phyloP scores from a whole-genome alignment of 2,329 filamentous ascomycete species.

The Phyllosticta ampelicida region DNA sequence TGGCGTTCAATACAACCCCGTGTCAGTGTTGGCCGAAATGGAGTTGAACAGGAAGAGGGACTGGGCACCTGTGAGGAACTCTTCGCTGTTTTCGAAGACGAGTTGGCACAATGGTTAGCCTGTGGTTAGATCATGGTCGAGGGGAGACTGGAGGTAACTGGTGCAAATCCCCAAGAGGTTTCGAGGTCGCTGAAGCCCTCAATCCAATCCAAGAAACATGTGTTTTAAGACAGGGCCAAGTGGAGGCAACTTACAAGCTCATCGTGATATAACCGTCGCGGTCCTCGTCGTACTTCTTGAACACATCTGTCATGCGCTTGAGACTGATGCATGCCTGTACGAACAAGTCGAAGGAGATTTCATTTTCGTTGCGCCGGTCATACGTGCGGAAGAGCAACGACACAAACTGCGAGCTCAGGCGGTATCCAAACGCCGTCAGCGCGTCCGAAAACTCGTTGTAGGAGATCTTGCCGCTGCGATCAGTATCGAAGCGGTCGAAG shows the following conservation, averaged over 20 bases:
- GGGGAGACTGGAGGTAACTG: not conserved
- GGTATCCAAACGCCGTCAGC: conserved; percentile 83
- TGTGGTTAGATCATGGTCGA: not conserved
- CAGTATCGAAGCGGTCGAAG: conserved; percentile 90
- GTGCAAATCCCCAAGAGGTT: not conserved
- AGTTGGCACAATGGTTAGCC: conserved; percentile 2
- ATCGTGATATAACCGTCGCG: conserved; percentile 70
- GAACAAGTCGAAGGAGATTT: conserved; percentile 71
- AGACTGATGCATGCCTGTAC: conserved; percentile 94
- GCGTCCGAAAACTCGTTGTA: conserved; percentile 82
- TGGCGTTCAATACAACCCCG: conserved; percentile 36
- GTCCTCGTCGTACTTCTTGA: conserved; percentile 98
- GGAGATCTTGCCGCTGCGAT: conserved; percentile 77
- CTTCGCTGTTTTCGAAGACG: conserved; percentile 30
- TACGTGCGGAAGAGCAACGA: conserved; percentile 78
- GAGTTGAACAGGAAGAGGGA: conserved; percentile 44
- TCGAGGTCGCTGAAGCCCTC: not conserved
- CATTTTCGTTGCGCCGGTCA: conserved; percentile 47
- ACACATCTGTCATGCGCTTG: conserved; percentile 98
- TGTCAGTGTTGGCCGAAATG: conserved; percentile 41
- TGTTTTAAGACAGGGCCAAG: not conserved
- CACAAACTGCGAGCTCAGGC: conserved; percentile 74
- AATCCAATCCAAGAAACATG: not conserved
- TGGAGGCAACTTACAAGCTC: conserved; percentile 38
- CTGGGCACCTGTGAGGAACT: conserved; percentile 46